Conservation (phyloP, 768 basidiomycete genomes). For the Trametes gibbosa region DNA sequence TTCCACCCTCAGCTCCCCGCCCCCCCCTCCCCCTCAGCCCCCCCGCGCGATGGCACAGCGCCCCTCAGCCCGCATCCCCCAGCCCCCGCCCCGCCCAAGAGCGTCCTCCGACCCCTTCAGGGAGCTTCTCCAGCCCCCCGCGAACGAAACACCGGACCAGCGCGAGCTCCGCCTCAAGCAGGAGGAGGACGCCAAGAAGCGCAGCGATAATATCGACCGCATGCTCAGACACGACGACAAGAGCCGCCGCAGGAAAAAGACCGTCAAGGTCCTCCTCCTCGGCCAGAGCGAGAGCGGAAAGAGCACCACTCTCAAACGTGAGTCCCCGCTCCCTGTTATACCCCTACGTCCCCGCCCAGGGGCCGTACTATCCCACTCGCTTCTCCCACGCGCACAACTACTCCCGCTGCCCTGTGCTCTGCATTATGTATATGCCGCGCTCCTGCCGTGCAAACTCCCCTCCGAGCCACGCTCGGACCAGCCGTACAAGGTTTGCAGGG, state of each 20-base stretch:
- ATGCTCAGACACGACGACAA: constrained; percentile 70
- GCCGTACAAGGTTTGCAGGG: constrained; percentile 13
- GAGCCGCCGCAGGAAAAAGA: constrained; percentile 54
- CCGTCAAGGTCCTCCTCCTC: constrained; percentile 75
- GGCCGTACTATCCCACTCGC: no score
- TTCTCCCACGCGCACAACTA: background rate
- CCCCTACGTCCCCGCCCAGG: no score
- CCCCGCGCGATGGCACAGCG: constrained; percentile 7
- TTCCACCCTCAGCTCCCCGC: background rate
- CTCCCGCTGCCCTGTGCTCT: background rate
- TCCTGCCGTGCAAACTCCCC: background rate
- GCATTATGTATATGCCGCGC: background rate
- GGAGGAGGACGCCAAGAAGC: constrained; percentile 69
- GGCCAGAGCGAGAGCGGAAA: constrained; percentile 91
- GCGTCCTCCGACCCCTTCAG: constrained; percentile 65
- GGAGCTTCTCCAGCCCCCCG: constrained; percentile 64
- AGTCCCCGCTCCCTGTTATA: constrained; percentile 37
- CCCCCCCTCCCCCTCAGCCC: background rate
- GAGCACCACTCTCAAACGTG: constrained; percentile 86
- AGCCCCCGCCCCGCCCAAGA: constrained; percentile 22
- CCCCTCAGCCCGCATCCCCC: background rate
- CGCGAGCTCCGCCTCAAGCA: constrained; percentile 61
- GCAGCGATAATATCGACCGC: constrained; percentile 78
- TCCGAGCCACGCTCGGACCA: constrained; percentile 13
- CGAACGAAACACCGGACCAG: constrained; percentile 66